Evolutionary conservation across 768 basidiomycete species (phyloP).

Genomic region (Rubroboletus pulcherrimus): DNA sequence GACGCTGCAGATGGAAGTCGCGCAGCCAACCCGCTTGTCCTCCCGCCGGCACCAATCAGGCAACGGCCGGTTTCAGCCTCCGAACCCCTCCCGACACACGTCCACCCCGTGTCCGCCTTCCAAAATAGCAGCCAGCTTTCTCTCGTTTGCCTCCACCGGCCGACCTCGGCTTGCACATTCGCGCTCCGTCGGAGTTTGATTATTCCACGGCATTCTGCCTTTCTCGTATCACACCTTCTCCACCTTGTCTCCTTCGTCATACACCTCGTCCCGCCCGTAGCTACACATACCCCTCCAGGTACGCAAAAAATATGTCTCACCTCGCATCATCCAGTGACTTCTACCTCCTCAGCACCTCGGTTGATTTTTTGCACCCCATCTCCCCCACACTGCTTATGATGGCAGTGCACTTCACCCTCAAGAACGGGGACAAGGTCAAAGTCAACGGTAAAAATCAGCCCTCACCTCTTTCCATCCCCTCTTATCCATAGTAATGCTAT

Average conservation of each 20-base stretch:
- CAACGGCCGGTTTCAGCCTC: slow-evolving; percentile 5
- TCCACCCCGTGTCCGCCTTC: not conserved
- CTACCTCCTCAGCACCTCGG: slow-evolving; percentile 2
- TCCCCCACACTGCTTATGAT: slow-evolving; percentile 24
- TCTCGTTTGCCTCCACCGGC: not conserved
- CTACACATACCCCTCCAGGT: slow-evolving; percentile 20
- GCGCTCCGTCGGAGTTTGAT: slow-evolving; percentile 36
- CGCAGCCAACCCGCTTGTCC: not conserved
- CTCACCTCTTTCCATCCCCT: slow-evolving; percentile 13
- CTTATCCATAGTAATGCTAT: slow-evolving; percentile 29
- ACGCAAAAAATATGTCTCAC: slow-evolving; percentile 18
- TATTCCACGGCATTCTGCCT: slow-evolving; percentile 27
- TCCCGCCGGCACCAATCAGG: slow-evolving; percentile 11
- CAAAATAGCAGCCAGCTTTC: not conserved
- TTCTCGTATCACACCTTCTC: slow-evolving; percentile 21
- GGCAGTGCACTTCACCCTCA: slow-evolving; percentile 51
- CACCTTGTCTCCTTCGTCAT: slow-evolving; percentile 35
- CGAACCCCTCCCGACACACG: slow-evolving; percentile 1
- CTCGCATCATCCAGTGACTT: not conserved
- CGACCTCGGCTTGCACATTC: slow-evolving; percentile 24
- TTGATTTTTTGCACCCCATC: slow-evolving; percentile 29
- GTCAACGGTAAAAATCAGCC: slow-evolving; percentile 64
- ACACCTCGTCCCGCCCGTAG: slow-evolving; percentile 23
- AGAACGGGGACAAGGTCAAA: slow-evolving; percentile 82
- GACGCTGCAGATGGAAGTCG: slow-evolving; percentile 7